Base-by-base conservation (phyloP, 2,329 filamentous ascomycete genomes). In the Apiospora hydei region DNA sequence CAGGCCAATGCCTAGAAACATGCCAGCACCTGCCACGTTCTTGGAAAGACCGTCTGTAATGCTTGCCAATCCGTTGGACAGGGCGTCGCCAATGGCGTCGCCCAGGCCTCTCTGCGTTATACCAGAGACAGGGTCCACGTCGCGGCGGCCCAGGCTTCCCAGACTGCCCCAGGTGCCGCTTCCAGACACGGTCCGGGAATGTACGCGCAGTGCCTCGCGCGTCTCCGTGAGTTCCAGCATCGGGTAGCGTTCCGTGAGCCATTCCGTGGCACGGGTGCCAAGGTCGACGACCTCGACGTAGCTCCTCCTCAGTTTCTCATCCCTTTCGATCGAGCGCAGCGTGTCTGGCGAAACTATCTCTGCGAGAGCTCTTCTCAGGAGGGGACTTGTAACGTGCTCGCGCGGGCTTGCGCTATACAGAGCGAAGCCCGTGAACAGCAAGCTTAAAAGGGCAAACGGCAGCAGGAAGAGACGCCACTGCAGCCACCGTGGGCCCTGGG, bases 1-100 rank as follows among this genome's bases (percentile, higher is more conserved):
- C n/a, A 76, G 66, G 14, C 76, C 76, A 34, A 76, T 71, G 21
- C 76, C 76, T 13, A 77, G 72, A 49, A 77, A 77, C 69, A 76
- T 73, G 70, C 71, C 73, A 2, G 75, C 72, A 2, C 75, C 75
- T 4, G 70, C 73, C n/a, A 72, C 51, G 57, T 76, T 74, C 21
- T 68, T 69, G 8, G 71, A 70, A 16, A 75, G 47, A 14, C 70
- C 73, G 11, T 30, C 30, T 34, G 57, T 51, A n/a, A 69, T 49
- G 7, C 57, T 30, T n/a, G 38, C 49, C 14, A 51, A 30, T 2
- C 46, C 69, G 8, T 13, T 11, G 18, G 67, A 69, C 24, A 69
- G 47, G 67, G 47, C 44, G 10, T 34, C 26, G 6, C 67, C 44
- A 38, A 47, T 69, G 44, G 24, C 26, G 16, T 49, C 44, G 16